A percentile compares a stretch with the other conserved stretches of the same genome.
Evolutionary conservation across 75 land plant genomes (phyloP).

Genomic region (Pinus taeda): DNA sequence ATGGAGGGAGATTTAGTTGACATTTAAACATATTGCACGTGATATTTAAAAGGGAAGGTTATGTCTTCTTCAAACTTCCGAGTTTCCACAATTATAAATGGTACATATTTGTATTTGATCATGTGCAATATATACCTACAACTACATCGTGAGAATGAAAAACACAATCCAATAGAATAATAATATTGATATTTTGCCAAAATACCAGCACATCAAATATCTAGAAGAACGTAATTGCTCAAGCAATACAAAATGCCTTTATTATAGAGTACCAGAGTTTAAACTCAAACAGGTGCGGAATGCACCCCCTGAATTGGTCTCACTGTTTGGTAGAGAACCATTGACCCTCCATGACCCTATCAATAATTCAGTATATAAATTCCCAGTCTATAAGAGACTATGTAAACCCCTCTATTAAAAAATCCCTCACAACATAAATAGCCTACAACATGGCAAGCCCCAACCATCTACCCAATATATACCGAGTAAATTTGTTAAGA

Average conservation of each 20-base stretch:
- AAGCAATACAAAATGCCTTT: too few relatives aligned
- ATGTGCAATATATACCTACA: too few relatives aligned
- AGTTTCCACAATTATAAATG: too few relatives aligned
- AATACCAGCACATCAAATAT: too few relatives aligned
- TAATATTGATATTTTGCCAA: too few relatives aligned
- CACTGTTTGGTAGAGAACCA: constrained; percentile 34
- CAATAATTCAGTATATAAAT: constrained; percentile 61
- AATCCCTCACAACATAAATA: constrained; percentile 48
- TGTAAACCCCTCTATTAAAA: constrained; percentile 55
- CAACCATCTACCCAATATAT: constrained; percentile 46
- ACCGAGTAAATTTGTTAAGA: constrained; percentile 61
- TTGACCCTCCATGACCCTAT: constrained; percentile 61
- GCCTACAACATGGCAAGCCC: constrained; percentile 20
- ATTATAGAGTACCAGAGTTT: constrained; percentile 49
- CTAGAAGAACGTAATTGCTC: background rate
- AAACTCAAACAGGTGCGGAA: constrained; percentile 61
- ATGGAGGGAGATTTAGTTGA: too few relatives aligned
- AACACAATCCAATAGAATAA: too few relatives aligned
- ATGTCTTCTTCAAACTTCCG: too few relatives aligned
- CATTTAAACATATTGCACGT: too few relatives aligned
- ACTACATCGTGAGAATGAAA: too few relatives aligned
- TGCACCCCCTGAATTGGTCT: constrained; percentile 64
- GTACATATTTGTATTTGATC: too few relatives aligned
- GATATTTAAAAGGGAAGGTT: too few relatives aligned
- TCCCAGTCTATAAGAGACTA: constrained; percentile 64